Conservation (phyloP, 805 yeast genomes). For the Sugiyamaella chiloensis region DNA sequence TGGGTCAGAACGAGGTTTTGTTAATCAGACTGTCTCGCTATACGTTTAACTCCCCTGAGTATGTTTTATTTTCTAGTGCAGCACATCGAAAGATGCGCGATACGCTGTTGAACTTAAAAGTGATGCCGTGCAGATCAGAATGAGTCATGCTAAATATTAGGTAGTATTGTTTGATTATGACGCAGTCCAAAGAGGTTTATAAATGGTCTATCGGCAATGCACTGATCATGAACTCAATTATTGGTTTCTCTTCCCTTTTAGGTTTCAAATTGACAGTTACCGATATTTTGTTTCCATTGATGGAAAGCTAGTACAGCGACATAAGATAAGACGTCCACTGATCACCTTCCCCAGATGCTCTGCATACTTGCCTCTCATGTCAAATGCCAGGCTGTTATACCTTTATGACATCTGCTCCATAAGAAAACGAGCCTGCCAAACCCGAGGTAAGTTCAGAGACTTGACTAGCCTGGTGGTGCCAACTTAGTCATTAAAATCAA, state of each 20-base stretch:
- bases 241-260: constrained; percentile 33
- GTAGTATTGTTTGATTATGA: too few relatives aligned
- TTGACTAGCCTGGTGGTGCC: constrained; percentile 33
- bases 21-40: too few relatives aligned
- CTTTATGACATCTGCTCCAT: constrained; percentile 41
- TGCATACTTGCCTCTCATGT: constrained; percentile 42
- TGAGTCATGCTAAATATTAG: too few relatives aligned
- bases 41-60: too few relatives aligned
- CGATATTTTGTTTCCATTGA: constrained; percentile 37
- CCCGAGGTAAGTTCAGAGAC: constrained; percentile 39
- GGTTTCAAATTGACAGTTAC: constrained; percentile 35
- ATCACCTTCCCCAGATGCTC: constrained; percentile 34
- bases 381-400: constrained; percentile 40
- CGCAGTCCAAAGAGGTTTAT: too few relatives aligned
- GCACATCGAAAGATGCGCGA: too few relatives aligned
- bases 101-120: too few relatives aligned
- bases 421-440: constrained; percentile 42
- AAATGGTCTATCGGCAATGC: too few relatives aligned
- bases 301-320: constrained; percentile 37
- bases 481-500: background rate
- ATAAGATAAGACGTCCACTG: constrained; percentile 22
- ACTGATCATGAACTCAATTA: too few relatives aligned
- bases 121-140: too few relatives aligned
- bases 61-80: too few relatives aligned
- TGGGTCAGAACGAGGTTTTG: too few relatives aligned